These are phyloP conservation scores for Russula olivacea DNA, from an alignment of 768 basidiomycete species.

Conservation along the genomic window DNA sequence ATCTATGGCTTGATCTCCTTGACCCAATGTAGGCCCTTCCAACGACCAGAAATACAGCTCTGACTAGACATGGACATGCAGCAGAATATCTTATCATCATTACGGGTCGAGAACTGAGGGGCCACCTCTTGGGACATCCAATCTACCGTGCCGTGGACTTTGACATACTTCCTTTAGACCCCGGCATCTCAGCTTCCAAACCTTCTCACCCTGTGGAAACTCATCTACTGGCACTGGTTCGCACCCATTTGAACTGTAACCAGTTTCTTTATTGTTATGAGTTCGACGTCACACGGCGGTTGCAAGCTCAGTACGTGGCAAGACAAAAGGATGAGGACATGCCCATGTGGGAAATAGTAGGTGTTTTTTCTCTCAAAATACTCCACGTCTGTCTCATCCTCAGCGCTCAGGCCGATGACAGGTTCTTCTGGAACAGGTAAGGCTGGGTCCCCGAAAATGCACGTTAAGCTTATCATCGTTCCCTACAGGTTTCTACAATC, in stretches of 20 bases:
- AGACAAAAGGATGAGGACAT: conserved; percentile 46
- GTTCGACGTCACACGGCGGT: conserved; percentile 80
- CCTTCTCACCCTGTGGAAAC: conserved; percentile 83
- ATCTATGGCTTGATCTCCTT: conserved; percentile 74
- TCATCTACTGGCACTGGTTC: conserved; percentile 79
- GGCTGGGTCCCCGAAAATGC: conserved; percentile 16
- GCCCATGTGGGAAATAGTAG: conserved; percentile 73
- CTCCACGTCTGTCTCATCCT: conserved; percentile 1
- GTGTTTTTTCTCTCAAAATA: conserved; percentile 28
- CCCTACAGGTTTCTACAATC: conserved; percentile 46
- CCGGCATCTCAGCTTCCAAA: conserved; percentile 56
- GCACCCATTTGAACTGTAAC: conserved; percentile 75
- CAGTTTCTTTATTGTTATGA: conserved; percentile 85
- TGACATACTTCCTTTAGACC: conserved; percentile 81
- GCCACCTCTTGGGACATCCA: conserved; percentile 76
- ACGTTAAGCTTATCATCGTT: conserved; percentile 10
- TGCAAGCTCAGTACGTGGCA: conserved; percentile 75
- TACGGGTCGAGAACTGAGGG: conserved; percentile 73
- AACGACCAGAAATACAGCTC: background rate
- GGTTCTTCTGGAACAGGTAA: conserved; percentile 97
- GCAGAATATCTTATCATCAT: conserved; percentile 92
- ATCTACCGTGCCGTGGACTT: conserved; percentile 88
- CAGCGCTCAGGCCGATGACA: conserved; percentile 68
- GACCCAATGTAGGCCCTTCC: conserved; percentile 52
- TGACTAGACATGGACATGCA: conserved; percentile 31